These are phyloP conservation scores for Chlorella sp. DNA, from an alignment of 139 green algal species.

Conservation along the genomic window DNA sequence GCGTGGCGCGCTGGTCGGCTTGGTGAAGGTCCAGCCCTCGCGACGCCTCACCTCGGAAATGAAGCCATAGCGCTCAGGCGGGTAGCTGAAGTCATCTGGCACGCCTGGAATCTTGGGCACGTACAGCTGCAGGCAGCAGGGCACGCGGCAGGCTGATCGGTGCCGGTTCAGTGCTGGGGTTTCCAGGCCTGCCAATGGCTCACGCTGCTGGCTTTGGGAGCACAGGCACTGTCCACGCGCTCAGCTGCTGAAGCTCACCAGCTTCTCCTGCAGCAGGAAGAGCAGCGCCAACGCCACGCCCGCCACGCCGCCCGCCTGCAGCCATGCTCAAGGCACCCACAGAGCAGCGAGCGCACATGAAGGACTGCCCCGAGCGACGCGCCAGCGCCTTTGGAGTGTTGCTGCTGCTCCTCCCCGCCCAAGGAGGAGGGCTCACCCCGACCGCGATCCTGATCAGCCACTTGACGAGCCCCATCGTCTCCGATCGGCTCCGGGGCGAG, in stretches of 20 bases:
- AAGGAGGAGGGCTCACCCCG: neutral
- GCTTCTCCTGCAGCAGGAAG: constrained; percentile 73
- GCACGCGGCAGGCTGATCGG: neutral
- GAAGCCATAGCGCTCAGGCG: constrained; percentile 51
- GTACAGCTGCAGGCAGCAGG: constrained; percentile 54
- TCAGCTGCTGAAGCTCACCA: no score
- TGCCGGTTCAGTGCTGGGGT: neutral
- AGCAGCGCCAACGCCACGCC: constrained; percentile 52
- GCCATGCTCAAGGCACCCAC: neutral
- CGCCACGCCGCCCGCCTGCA: constrained; percentile 46
- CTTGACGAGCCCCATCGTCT: neutral
- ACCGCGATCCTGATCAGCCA: neutral
- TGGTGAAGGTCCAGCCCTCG: no score
- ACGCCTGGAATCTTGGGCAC: constrained; percentile 70
- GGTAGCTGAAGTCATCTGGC: constrained; percentile 27
- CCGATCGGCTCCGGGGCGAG: no score
- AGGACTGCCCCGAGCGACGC: no score
- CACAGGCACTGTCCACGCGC: no score
- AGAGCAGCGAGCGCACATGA: no score
- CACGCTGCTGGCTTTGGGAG: no score
- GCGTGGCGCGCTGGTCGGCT: no score
- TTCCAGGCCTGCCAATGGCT: no score
- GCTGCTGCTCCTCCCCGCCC: no score
- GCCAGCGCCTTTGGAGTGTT: no score
- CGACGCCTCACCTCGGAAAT: no score